These are phyloP conservation scores for Zygosaccharomyces sapae DNA, from an alignment of 1,139 yeast genomes.

Conservation along the genomic window DNA sequence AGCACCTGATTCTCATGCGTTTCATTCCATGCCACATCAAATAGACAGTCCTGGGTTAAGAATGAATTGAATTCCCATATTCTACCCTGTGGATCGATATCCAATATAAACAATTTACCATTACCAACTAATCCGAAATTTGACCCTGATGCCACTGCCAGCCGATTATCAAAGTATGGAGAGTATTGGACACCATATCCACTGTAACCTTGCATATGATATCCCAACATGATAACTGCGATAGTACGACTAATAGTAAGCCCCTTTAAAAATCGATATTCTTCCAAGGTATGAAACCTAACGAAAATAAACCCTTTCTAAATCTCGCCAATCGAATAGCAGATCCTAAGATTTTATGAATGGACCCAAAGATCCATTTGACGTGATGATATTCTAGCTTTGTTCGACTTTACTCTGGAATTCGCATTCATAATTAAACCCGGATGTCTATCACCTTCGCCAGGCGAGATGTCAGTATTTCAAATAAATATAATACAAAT, in stretches of 20 bases:
- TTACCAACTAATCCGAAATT: conserved; percentile 94
- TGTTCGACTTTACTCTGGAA: neutral
- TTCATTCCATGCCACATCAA: conserved; percentile 89
- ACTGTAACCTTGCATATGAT: conserved; percentile 73
- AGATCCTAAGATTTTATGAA: neutral
- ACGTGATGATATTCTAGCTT: neutral
- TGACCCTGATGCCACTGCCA: conserved; percentile 91
- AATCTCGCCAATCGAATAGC: neutral
- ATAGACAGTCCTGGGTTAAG: conserved; percentile 91
- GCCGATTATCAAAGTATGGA: conserved; percentile 81
- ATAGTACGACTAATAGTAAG: neutral
- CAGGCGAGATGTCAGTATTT: neutral
- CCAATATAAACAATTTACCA: conserved; percentile 70
- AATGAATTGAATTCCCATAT: conserved; percentile 55
- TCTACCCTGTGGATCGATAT: conserved; percentile 62
- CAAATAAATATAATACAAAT: neutral
- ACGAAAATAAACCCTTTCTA: neutral
- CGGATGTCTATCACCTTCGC: neutral
- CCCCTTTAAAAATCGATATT: neutral
- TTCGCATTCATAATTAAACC: neutral
- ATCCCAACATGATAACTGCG: conserved; percentile 67
- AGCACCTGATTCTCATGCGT: conserved; percentile 79
- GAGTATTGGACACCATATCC: conserved; percentile 89
- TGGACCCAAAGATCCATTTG: neutral
- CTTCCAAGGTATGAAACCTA: neutral